Conservation (phyloP, 1,139 yeast species). For the Hansenula sp. region DNA sequence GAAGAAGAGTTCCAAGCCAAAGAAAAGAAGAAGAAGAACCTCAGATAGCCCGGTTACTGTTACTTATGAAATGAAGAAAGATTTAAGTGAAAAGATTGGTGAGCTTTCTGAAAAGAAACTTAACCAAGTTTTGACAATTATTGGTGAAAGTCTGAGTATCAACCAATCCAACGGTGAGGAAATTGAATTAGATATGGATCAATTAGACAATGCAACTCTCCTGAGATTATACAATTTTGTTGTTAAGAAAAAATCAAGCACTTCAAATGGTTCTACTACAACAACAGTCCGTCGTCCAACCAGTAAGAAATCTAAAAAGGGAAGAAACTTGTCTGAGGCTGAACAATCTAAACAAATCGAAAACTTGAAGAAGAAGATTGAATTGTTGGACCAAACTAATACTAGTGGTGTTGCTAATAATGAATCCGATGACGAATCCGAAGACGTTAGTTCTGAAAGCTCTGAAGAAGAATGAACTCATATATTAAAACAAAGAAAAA, state of each 20-base stretch:
- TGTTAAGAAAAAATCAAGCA: slow-evolving; percentile 26
- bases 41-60: slow-evolving; percentile 39
- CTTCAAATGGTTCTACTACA: slow-evolving; percentile 9
- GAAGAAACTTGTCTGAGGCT: slow-evolving; percentile 49
- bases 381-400: slow-evolving; percentile 56
- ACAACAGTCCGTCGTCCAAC: slow-evolving; percentile 13
- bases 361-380: slow-evolving; percentile 77
- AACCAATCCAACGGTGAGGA: slow-evolving; percentile 69
- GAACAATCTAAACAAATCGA: slow-evolving; percentile 80
- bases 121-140: slow-evolving; percentile 79
- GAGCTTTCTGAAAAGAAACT: slow-evolving; percentile 73
- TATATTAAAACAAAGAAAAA: neutral
- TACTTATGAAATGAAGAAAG: slow-evolving; percentile 96
- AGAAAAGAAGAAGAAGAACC: slow-evolving; percentile 25
- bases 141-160: slow-evolving; percentile 84
- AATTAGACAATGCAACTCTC: slow-evolving; percentile 80
- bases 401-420: slow-evolving; percentile 25
- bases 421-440: slow-evolving; percentile 39
- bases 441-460: slow-evolving; percentile 48
- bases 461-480: slow-evolving; percentile 58
- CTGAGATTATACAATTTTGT: slow-evolving; percentile 67
- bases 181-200: slow-evolving; percentile 94
- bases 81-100: slow-evolving; percentile 82
- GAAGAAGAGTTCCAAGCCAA: slow-evolving; percentile 22
- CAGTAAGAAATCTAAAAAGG: slow-evolving; percentile 26